Percentiles rank a stretch among this genome's conserved stretches.
phyloP scores from a whole-genome alignment of 805 yeast genomes.

The Torulaspora franciscae region DNA sequence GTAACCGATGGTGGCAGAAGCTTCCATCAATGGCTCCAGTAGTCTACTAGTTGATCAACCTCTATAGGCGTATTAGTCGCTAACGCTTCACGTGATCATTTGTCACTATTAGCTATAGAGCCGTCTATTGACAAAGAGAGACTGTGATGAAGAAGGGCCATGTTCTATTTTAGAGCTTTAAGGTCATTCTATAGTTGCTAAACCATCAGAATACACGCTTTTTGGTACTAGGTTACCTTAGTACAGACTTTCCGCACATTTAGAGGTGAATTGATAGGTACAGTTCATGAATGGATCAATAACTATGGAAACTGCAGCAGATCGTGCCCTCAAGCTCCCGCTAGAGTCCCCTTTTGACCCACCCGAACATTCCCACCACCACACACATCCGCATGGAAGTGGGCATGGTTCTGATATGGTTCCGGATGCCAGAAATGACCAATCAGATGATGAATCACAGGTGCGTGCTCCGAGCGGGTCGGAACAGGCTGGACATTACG shows the following conservation, averaged over 20 bases:
- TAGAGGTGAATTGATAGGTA: neutral
- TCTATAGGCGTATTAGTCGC: too few species aligned
- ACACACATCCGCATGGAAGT: neutral
- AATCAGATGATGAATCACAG: slow-evolving; percentile 2
- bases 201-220: neutral
- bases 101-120: neutral
- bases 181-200: neutral
- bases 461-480: slow-evolving; percentile 1
- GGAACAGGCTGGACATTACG: slow-evolving; percentile 1
- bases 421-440: neutral
- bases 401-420: slow-evolving; percentile 4
- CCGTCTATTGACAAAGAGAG: neutral
- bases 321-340: slow-evolving; percentile 12
- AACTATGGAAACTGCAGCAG: slow-evolving; percentile 12
- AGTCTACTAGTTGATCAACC: too few species aligned
- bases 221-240: neutral
- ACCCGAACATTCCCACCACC: slow-evolving; percentile 4
- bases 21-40: too few species aligned
- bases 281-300: slow-evolving; percentile 7
- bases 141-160: neutral
- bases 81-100: neutral
- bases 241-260: neutral
- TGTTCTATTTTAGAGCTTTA: neutral
- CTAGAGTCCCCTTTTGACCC: slow-evolving; percentile 14
- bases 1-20: too few species aligned